Evolutionary conservation across 139 green algal genomes (phyloP), one percentile per base, ranked within the genome.

Genomic region (Chlorella vulgaris): DNA sequence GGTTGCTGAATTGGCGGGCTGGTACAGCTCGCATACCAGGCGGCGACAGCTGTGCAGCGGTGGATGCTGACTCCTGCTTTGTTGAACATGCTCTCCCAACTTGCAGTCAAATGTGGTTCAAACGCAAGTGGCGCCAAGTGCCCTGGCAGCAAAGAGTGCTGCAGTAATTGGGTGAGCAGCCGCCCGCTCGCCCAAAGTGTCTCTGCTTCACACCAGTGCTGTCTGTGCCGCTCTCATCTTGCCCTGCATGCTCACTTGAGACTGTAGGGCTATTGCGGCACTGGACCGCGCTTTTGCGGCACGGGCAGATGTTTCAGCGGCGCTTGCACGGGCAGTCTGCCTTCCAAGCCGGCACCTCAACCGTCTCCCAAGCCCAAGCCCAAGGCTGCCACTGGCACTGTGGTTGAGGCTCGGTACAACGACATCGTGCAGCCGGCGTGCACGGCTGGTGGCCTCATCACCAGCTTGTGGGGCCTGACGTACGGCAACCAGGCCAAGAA

Each of bases 211-310:
- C 39, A 8, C 7, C 28, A 31, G n/a, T n/a, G n/a, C n/a, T n/a
- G n/a, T n/a, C n/a, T 33, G 38, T 36, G 35, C 65, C 13, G 5
- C 3, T 21, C 33, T 35, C 4, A 18, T 22, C 35, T 36, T 35
- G 21, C 65, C 33, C 36, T 22, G 8, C 18, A 26, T n/a, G 8
- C 21, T 31, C 35, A 1, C n/a, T 67, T n/a, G 2, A 36, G 5
- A 8, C 38, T 74, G 39, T 39, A 74, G 67, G 67, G 67, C 4
- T 74, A 51, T 24, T 74, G 67, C 39, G 67, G 67, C 67, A 74
- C 67, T 6, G 67, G 67, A 24, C 1, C 39, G 18, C 67, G 67
- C 67, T 74, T 74, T 39, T 74, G 67, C 28, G 67, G 33, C 0
- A 4, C 24, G 0, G 67, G 67, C 67, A 21, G 22, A 28, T 74